Evolutionary conservation across 2,329 filamentous ascomycete species (phyloP), one percentile per base, ranked within the genome.

Genomic region (Trichoderma oligosporum): DNA sequence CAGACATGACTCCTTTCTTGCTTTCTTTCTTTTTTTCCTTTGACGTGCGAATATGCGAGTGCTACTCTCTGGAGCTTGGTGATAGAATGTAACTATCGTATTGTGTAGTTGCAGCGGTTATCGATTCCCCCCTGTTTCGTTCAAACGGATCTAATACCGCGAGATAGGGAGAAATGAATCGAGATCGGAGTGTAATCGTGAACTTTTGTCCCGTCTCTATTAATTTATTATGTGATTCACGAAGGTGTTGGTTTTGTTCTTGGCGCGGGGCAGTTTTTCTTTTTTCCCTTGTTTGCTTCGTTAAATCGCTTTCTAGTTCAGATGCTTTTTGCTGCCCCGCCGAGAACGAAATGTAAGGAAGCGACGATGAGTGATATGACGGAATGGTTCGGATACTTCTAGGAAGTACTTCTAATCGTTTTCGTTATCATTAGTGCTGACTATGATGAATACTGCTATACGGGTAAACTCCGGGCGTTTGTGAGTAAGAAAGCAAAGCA

Each of bases 1-100:
- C 74, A 38, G 67, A 62, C 71, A 74, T 76, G 66, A 58, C 36
- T 61, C 53, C 53, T 33, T 18, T 25, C 18, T 16, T 38, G 4
- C 16, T 8, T 18, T 42, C 7, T 47, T 25, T 47, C 31, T 49
- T 4, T 36, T 4, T 35, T 36, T 8, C 18, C 22, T 49, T n/a
- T 25, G 42, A 22, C 38, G 46, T 9, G 47, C 27, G 24, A 3
- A 24, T 29, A 24, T 27, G 14, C 16, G 27, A 9, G 18, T 16
- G 31, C 11, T 48, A 4, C 22, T 16, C 22, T 7, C 22, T 12
- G 24, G 45, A 9, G 14, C 6, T 8, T 42, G 12, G 18, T 14
- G 18, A 12, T 12, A 18, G 5, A 16, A 20, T 18, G 12, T n/a
- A n/a, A 29, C 14, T 9, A 11, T 27, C 44, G 39, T 20, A 39